These are phyloP conservation scores for Cryptococcus jaspeensis DNA, from an alignment of 1,284 basidiomycete genomes.

Conservation along the genomic window DNA sequence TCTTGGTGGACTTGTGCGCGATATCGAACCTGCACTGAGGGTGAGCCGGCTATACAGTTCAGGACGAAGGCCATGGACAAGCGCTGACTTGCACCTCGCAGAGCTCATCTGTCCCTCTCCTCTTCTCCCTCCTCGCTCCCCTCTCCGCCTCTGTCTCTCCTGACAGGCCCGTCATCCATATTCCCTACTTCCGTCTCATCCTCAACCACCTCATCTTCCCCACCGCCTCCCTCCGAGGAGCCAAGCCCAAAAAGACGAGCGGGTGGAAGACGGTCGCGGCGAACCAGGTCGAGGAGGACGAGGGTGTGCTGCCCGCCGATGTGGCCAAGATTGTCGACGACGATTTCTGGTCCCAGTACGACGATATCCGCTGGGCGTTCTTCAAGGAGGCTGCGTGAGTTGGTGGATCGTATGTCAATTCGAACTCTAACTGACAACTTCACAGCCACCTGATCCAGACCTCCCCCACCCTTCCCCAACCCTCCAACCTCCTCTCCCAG, in stretches of 20 bases:
- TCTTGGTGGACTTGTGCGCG: constrained; percentile 67
- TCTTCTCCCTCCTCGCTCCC: constrained; percentile 77
- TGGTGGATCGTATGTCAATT: not conserved
- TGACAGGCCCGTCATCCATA: constrained; percentile 31
- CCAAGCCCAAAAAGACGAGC: constrained; percentile 30
- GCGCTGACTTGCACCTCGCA: constrained; percentile 36
- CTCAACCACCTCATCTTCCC: constrained; percentile 42
- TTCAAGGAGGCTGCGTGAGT: constrained; percentile 74
- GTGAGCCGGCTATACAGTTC: constrained; percentile 49
- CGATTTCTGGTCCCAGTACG: constrained; percentile 53
- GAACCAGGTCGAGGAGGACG: constrained; percentile 36
- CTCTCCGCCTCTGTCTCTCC: constrained; percentile 61
- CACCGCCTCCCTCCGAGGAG: constrained; percentile 40
- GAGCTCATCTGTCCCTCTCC: constrained; percentile 71
- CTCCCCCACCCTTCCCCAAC: constrained; percentile 30
- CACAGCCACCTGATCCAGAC: constrained; percentile 1
- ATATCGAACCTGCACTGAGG: constrained; percentile 64
- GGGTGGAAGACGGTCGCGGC: constrained; percentile 18
- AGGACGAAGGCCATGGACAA: constrained; percentile 12
- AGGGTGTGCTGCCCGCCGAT: constrained; percentile 62
- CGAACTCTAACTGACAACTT: constrained; percentile 5
- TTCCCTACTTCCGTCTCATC: constrained; percentile 45
- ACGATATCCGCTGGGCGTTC: constrained; percentile 90
- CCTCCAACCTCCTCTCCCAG: constrained; percentile 68
- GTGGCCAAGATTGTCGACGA: constrained; percentile 55